A percentile compares a stretch with the other conserved stretches of the same genome.
phyloP scores from a whole-genome alignment of 257 asterid genomes.

The Solanum chmielewskii region DNA sequence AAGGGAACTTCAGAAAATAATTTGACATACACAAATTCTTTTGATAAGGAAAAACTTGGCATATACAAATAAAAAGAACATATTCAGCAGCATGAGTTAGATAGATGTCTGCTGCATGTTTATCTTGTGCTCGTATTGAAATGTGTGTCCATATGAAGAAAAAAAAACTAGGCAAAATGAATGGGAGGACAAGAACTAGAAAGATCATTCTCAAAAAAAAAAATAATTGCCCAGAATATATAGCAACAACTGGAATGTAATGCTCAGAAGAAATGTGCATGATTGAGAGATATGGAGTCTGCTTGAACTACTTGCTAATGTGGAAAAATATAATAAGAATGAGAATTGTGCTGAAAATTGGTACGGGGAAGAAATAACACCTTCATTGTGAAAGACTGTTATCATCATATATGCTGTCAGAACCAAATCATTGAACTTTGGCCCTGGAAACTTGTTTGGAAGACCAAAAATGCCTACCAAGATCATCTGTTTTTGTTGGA shows the following conservation, averaged over 20 bases:
- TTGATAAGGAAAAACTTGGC: background rate
- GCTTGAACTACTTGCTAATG: background rate
- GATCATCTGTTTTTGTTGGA: background rate
- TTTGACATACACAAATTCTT: background rate
- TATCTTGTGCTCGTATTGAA: background rate
- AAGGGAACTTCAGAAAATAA: constrained; percentile 16
- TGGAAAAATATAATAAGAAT: background rate
- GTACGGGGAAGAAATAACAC: background rate
- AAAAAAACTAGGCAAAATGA: background rate
- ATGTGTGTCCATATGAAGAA: background rate
- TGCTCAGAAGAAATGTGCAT: background rate
- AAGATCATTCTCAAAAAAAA: background rate
- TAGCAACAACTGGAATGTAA: background rate
- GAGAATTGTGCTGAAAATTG: background rate
- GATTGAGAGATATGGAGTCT: background rate
- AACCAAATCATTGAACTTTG: background rate
- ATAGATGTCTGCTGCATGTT: background rate
- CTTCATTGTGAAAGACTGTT: background rate
- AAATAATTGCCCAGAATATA: background rate
- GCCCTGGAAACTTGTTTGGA: background rate
- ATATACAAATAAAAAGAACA: background rate
- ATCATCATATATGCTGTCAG: background rate
- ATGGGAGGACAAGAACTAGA: background rate
- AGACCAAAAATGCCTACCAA: background rate
- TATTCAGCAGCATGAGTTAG: background rate